Evolutionary conservation across 2,329 filamentous ascomycete genomes (phyloP), one percentile per base, ranked within the genome.

Genomic region (Trichoderma arundinaceum): DNA sequence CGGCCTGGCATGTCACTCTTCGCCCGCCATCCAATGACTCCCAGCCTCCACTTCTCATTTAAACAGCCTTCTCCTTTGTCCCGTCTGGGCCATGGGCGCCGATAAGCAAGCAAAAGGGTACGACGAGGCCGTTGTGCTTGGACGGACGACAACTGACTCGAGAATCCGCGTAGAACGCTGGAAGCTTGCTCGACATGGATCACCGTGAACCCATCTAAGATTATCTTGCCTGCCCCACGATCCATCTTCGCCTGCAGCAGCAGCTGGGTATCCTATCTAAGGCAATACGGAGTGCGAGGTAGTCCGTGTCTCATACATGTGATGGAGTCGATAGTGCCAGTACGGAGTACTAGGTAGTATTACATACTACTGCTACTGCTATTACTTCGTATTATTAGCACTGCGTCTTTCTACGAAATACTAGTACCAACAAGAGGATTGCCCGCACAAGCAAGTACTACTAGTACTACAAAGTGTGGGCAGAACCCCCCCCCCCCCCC

Each of bases 221-320:
- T 62, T 62, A 54, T 54, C 59, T 62, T 62, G 59, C 59, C 48
- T 54, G 59, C 59, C 49, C 59, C 59, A 62, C 59, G 59, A 62
- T 62, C 49, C 59, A 62, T 53, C 59, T 60, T 53, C 59, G 49
- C 49, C 59, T 62, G 59, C 46, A 52, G 59, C 59, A 62, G 59
- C 59, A n/a, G n/a, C n/a, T 62, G 59, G 22, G 59, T 38, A 62
- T 62, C 56, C n/a, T n/a, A n/a, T 59, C 22, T 17, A 13, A 44
- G 39, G 32, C 35, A 17, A 38, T 49, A 49, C 46, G 46, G 46
- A 4, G 15, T n/a, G n/a, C n/a, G n/a, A n/a, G n/a, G n/a, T n/a
- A n/a, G n/a, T n/a, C n/a, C n/a, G n/a, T n/a, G n/a, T n/a, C n/a
- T n/a, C n/a, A n/a, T n/a, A n/a, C n/a, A n/a, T n/a, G n/a, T n/a